Evolutionary conservation across 2,329 filamentous ascomycete species (phyloP).

Genomic region (Ascochyta koolunga): DNA sequence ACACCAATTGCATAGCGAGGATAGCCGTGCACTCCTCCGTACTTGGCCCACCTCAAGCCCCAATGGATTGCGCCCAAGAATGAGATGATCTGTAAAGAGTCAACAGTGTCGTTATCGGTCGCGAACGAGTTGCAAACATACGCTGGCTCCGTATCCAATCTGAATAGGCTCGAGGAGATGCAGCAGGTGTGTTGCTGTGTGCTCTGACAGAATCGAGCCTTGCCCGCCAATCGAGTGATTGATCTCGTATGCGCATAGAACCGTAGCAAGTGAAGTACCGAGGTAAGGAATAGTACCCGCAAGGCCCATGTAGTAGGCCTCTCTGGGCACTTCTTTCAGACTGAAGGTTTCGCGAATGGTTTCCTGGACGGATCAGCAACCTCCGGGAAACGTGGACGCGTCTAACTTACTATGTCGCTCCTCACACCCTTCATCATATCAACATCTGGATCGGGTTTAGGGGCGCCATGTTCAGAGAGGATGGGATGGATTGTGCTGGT

Average conservation of each 20-base stretch:
- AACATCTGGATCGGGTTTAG: slow-evolving; percentile 42
- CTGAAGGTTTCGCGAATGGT: slow-evolving; percentile 58
- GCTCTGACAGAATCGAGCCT: slow-evolving; percentile 69
- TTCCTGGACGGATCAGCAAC: slow-evolving; percentile 39
- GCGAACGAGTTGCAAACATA: slow-evolving; percentile 51
- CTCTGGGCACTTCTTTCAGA: slow-evolving; percentile 52
- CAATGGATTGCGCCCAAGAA: slow-evolving; percentile 95
- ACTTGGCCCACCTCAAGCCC: slow-evolving; percentile 84
- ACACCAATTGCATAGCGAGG: slow-evolving; percentile 85
- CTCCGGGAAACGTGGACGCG: neutral
- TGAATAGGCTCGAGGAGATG: slow-evolving; percentile 83
- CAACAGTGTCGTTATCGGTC: neutral
- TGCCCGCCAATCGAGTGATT: slow-evolving; percentile 70
- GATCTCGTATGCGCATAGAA: slow-evolving; percentile 82
- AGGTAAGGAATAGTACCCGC: slow-evolving; percentile 69
- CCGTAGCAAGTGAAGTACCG: slow-evolving; percentile 79
- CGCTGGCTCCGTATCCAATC: slow-evolving; percentile 86
- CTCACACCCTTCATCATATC: slow-evolving; percentile 57
- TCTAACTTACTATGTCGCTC: slow-evolving; percentile 39
- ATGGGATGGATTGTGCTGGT: slow-evolving; percentile 58
- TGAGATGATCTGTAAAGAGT: slow-evolving; percentile 72
- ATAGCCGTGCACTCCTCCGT: slow-evolving; percentile 70
- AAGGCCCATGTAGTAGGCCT: slow-evolving; percentile 58
- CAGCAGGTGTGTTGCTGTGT: slow-evolving; percentile 74
- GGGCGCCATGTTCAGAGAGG: slow-evolving; percentile 46